Base-by-base conservation (phyloP, 2,329 filamentous ascomycete species). In the Capronia epimyces region DNA sequence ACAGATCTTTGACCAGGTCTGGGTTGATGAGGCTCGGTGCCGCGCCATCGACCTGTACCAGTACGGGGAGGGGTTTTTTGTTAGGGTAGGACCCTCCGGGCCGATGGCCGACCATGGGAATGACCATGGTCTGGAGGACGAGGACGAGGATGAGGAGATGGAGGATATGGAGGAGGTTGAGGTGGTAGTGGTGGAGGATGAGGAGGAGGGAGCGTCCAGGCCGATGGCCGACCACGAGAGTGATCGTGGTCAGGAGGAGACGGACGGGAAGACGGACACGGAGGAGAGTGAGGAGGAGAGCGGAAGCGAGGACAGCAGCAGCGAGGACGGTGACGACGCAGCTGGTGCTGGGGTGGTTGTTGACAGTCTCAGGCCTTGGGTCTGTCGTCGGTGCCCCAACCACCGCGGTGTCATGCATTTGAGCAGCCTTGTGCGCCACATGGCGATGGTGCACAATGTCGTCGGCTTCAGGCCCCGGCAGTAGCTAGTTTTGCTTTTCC, bases 351-450 rank as follows among this genome's bases (percentile, higher is more conserved):
- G 8, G 9, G 13, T 20, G 24, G 24, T 8, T 12, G 18, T 20
- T 15, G 20, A 20, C 20, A 20, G 39, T 25, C 21, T 20, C 20
- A 13, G 21, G 6, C 34, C 16, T 5, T 42, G 39, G 39, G 24
- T 25, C 21, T 42, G 39, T 25, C 20, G n/a, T 12, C 12, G 24
- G 7, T 42, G 21, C 39, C 18, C 21, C 21, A 42, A 15, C 8
- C 39, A 42, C 18, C 10, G 21, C 5, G 39, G 39, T 27, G 5
- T 10, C 21, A 16, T 42, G 39, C 39, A 42, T 20, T 25, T 13
- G 39, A 42, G 39, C 39, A 25, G 21, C 21, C 39, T 42, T 8
- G 39, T 42, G 21, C 39, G 39, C 39, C 39, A 42, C 16, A 25
- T 42, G 21, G 3, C 9, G 39, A 24, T 42, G 39, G 24, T 27